Base-by-base conservation (phyloP, 2,329 filamentous ascomycete species). In the Talaromyces sp. region DNA sequence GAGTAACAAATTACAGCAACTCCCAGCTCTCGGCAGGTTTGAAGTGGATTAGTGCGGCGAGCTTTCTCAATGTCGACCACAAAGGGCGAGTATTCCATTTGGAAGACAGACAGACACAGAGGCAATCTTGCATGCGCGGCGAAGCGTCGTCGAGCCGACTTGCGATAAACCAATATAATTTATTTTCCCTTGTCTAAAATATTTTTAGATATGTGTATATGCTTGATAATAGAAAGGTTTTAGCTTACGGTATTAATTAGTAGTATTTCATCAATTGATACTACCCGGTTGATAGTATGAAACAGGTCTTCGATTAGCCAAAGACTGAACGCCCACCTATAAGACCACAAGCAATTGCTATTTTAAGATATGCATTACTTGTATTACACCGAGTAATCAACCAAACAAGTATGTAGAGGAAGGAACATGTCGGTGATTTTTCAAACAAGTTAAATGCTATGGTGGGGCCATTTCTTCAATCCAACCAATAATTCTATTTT, bases 91-190 rank as follows among this genome's bases (percentile, higher is more conserved):
- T 83, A 85, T 67, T 86, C 83, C 44, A 85, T 75, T 67, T 86
- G 82, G 4, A 83, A 74, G 2, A 82, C 81, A 3, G 78, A 69
- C 62, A 3, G 78, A 69, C 62, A 86, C 77, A 32, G 78, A 81
- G 58, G 77, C 76, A n/a, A 86, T 70, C 51, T 78, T 78, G 66
- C 74, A 71, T 10, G 81, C 84, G 4, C 83, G 79, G 11, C 81
- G 79, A 44, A 87, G 73, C 0, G 82, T 82, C 1, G 72, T 69
- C 2, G 81, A 78, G 7, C 78, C 79, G 62, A 80, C 73, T 65
- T 86, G 84, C 2, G 77, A 83, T 5, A 88, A 68, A 13, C 85
- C 85, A 7, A 88, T 71, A 69, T 85, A 75, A 61, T 80, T 81
- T 69, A 87, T 82, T 69, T 61, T 61, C 6, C 54, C 54, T 53